Base-by-base conservation (phyloP, 352 stramenopile species). In the Pythium periplocum region DNA sequence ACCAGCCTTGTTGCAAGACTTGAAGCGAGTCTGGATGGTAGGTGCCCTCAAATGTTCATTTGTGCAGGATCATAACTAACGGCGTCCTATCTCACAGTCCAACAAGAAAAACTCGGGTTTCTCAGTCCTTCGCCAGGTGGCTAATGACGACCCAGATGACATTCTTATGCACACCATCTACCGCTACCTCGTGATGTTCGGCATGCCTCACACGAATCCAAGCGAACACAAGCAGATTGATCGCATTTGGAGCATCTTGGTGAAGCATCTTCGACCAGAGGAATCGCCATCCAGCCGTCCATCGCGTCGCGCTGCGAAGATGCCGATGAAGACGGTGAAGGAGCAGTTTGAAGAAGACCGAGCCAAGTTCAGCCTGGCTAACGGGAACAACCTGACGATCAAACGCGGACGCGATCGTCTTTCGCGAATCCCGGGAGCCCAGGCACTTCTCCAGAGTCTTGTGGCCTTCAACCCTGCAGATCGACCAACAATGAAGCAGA, bases 91-190 rank as follows among this genome's bases (percentile, higher is more conserved):
- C 38, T 42, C 17, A 72, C 54, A 91, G 53, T 59, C 51, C 57
- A 33, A 63, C 45, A 64, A 62, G 41, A 81, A 87, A 55, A 80
- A 62, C 12, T 89, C 80, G 0, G 57, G 53, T 4, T 96, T 91
- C 44, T 75, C 69, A 8, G 74, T 94, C 8, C 66, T 96, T 45
- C 80, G 73, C 11, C 70, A 71, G 35, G 69, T 90, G 30, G 64
- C 72, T 31, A 61, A 68, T 35, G 72, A 79, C 45, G 74, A 90
- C 52, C 68, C 77, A 2, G 88, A 96, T 35, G 78, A 94, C 36
- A 86, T 91, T 5, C 68, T 99, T 4, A 97, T 95, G 47, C 78
- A 99, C 70, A 98, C 96, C 10, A 66, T 99, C 4, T 99, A 98
- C 66, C 89, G 95, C 12, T 98, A 86, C 55, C 50, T 98, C 32